phyloP scores from a whole-genome alignment of 306 rosid genomes.

The Lotus japonicus region DNA sequence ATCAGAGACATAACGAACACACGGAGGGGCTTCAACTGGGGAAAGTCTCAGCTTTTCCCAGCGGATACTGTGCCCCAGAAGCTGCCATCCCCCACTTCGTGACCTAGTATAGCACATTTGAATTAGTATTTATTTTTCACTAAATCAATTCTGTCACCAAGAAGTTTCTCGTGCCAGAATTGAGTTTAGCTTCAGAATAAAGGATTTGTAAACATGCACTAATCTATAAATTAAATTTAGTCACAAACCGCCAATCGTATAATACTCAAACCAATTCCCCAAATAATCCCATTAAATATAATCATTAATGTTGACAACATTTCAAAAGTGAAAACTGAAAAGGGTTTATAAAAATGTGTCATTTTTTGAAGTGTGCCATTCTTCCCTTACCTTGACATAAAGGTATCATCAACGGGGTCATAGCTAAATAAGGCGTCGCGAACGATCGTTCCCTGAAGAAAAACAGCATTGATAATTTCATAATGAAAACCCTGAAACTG shows the following conservation, averaged over 20 bases:
- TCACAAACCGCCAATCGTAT: background rate
- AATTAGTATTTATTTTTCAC: no score
- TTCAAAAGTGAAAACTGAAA: no score
- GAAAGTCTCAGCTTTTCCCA: constrained; percentile 60
- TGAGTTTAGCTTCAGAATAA: no score
- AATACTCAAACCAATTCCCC: background rate
- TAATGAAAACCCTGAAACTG: no score
- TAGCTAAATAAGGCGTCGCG: constrained; percentile 47
- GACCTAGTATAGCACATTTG: constrained; percentile 24
- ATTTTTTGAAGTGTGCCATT: no score
- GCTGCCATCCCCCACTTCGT: constrained; percentile 34
- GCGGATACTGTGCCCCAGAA: constrained; percentile 31
- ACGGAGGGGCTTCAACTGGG: constrained; percentile 36
- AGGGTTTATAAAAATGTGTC: no score
- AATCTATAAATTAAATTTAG: background rate
- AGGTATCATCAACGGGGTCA: constrained; percentile 37
- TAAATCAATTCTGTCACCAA: no score
- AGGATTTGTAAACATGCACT: no score
- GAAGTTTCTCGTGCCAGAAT: no score
- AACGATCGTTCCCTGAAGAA: constrained; percentile 35
- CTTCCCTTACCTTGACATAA: constrained; percentile 56
- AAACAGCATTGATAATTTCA: no score
- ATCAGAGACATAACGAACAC: constrained; percentile 42
- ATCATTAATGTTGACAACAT: no score
- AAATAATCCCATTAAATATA: background rate